A percentile compares a stretch with the other conserved stretches of the same genome.
Evolutionary conservation across 2,329 filamentous ascomycete genomes (phyloP).

Genomic region (Polychaeton citri): DNA sequence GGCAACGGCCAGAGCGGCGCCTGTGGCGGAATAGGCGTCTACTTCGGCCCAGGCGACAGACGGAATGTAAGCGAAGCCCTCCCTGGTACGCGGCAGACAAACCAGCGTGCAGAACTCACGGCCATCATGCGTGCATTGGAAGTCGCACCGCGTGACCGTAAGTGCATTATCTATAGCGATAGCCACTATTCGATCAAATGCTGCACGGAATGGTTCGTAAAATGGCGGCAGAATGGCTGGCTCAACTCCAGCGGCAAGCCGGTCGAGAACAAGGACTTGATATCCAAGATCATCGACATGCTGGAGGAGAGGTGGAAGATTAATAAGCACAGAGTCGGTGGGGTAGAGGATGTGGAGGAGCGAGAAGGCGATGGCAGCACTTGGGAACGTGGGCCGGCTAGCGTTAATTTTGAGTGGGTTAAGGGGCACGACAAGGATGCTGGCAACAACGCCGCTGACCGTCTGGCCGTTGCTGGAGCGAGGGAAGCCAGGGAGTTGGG

Average conservation of each 20-base stretch:
- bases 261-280: constrained; percentile 78
- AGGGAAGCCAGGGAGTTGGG: constrained; percentile 22
- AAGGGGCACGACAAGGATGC: constrained; percentile 65
- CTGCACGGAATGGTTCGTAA: constrained; percentile 66
- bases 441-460: constrained; percentile 73
- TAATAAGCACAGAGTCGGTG: constrained; percentile 14
- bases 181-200: constrained; percentile 86
- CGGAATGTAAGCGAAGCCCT: constrained; percentile 63
- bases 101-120: constrained; percentile 89
- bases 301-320: constrained; percentile 46
- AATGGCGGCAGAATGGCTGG: constrained; percentile 70
- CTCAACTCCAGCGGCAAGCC: constrained; percentile 53
- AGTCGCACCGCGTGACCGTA: constrained; percentile 51
- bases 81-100: constrained; percentile 64
- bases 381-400: constrained; percentile 21
- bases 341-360: constrained; percentile 32
- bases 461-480: constrained; percentile 58
- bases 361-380: constrained; percentile 7
- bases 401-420: constrained; percentile 62
- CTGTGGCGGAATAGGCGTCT: constrained; percentile 49
- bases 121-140: constrained; percentile 77
- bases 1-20: constrained; percentile 44
- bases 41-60: constrained; percentile 43
- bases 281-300: constrained; percentile 56
- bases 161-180: constrained; percentile 72